These are phyloP conservation scores for Datisca glomerata DNA, from an alignment of 306 rosid genomes.

Conservation along the genomic window DNA sequence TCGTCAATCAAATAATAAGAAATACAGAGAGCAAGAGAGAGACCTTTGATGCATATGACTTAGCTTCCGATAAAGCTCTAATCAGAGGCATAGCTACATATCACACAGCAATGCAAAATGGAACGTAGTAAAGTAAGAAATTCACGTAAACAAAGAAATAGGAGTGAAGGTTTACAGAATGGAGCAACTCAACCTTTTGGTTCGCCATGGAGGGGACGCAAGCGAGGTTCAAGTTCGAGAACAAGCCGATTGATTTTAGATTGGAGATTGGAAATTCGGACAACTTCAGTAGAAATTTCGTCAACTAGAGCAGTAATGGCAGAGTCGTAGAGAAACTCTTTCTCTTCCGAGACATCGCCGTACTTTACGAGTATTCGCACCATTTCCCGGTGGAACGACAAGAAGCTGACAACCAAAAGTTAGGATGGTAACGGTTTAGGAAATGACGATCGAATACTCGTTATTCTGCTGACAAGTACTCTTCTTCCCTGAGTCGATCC, in stretches of 20 bases:
- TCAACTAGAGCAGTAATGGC: conserved; percentile 1
- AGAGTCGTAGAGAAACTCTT: conserved; percentile 10
- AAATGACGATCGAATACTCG: too few species aligned
- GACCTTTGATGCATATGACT: conserved; percentile 14
- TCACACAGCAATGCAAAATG: neutral
- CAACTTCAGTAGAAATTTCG: conserved; percentile 11
- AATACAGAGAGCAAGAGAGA: neutral
- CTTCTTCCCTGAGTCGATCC: too few species aligned
- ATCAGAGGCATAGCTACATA: conserved; percentile 10
- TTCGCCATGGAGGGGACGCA: conserved; percentile 9
- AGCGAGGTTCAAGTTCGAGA: conserved; percentile 12
- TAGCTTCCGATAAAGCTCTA: conserved; percentile 19
- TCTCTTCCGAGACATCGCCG: conserved; percentile 8
- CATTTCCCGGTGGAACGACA: neutral
- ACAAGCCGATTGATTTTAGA: conserved; percentile 10
- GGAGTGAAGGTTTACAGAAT: neutral
- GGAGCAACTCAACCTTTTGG: conserved; percentile 8
- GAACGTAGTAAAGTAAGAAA: neutral
- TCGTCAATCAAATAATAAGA: neutral
- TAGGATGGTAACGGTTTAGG: neutral
- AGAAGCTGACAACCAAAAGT: neutral
- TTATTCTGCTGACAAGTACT: too few species aligned
- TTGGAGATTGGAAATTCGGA: conserved; percentile 14
- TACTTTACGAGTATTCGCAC: conserved; percentile 14
- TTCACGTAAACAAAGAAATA: neutral